Evolutionary conservation across 75 land plant genomes (phyloP), one percentile per base, ranked within the genome.

Genomic region (Cryptomeria japonica): DNA sequence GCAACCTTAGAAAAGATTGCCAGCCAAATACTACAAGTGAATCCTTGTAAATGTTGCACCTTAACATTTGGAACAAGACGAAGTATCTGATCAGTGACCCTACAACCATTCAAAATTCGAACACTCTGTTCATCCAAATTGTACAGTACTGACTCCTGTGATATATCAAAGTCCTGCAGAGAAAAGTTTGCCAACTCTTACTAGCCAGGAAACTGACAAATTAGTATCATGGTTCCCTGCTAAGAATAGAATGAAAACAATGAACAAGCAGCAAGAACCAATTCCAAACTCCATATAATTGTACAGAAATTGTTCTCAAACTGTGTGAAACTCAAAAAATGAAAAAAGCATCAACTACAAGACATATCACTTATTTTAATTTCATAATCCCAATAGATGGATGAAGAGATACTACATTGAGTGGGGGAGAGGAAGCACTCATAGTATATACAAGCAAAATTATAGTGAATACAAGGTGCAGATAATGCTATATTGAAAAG

Each of bases 61-160:
- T 97, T 92, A 88, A 97, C 89, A 90, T 97, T 96, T 42, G 99
- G 99, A 58, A 98, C 99, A 85, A 96, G 94, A 36, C 94, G 94
- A 47, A 98, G 92, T 86, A 98, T 96, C 87, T 97, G 99, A 84
- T 98, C 99, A 38, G 97, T 96, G 47, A 98, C 99, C n/a, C 99
- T 90, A 85, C 99, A 98, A 13, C 99, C 99, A 92, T 97, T 97
- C 79, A 98, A 92, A 89, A 97, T 97, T 79, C 97, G 89, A 39
- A 95, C 97, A 88, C 96, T 98, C 80, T 88, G 96, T 89, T 97
- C 99, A 92, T 98, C 99, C 87, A 94, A 91, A 89, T 97, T 88
- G 51, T 90, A 89, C 19, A 98, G 87, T 12, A 98, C 90, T 85
- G 97, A 96, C 37, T 88, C 95, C 51, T 98, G 89, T 3, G 97